A percentile compares a stretch with the other conserved stretches of the same genome.
Conservation (phyloP, 257 asterid genomes). For the Solanum peruvianum region DNA sequence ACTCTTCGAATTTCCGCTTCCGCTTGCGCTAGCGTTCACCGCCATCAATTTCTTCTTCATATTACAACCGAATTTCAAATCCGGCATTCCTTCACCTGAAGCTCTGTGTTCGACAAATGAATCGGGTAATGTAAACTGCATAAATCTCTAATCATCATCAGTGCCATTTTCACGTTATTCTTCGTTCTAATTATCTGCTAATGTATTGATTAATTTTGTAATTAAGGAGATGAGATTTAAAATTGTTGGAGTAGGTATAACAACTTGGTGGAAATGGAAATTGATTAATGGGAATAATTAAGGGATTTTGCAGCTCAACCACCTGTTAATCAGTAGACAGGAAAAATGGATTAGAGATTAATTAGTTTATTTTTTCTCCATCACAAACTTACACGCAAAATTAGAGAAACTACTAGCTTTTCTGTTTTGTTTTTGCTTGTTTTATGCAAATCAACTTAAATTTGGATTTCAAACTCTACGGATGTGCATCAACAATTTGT, state of each 20-base stretch:
- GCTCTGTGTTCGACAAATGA: not conserved
- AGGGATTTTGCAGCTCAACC: constrained; percentile 21
- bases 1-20: not conserved
- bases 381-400: constrained; percentile 5
- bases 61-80: not conserved
- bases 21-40: constrained; percentile 6
- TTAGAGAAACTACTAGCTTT: not conserved
- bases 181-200: not conserved
- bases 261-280: not conserved
- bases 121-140: not conserved
- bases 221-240: not conserved
- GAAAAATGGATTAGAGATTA: not conserved
- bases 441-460: not conserved
- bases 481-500: not conserved
- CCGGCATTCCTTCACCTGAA: not conserved
- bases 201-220: not conserved
- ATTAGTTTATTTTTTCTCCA: not conserved
- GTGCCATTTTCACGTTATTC: not conserved
- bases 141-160: not conserved
- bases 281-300: not conserved
- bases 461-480: not conserved
- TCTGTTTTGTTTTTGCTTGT: not conserved
- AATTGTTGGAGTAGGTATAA: not conserved
- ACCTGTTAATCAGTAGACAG: constrained; percentile 7
- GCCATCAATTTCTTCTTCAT: not conserved